Percentiles rank a stretch among this genome's conserved stretches.
phyloP scores from a whole-genome alignment of 768 basidiomycete species.

The Gloeopeniophorella convolvens region DNA sequence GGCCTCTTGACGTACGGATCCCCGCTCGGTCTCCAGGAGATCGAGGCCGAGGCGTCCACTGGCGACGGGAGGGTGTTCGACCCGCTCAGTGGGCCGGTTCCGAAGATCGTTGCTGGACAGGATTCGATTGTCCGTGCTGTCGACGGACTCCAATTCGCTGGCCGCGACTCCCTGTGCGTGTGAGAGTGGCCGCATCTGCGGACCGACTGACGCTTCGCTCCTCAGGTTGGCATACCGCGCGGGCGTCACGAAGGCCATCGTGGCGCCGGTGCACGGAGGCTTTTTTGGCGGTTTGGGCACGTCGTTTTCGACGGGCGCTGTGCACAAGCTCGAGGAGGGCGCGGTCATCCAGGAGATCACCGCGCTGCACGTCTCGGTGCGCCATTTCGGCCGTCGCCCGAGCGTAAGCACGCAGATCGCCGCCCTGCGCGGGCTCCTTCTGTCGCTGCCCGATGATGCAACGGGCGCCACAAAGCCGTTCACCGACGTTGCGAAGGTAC shows the following conservation, averaged over 20 bases:
- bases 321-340: conserved; percentile 48
- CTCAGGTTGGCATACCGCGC: conserved; percentile 62
- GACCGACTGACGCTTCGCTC: conserved; percentile 5
- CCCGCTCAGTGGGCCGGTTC: conserved; percentile 32
- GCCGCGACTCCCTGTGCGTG: conserved; percentile 49
- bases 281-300: conserved; percentile 60
- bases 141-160: conserved; percentile 67
- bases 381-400: conserved; percentile 35
- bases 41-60: conserved; percentile 56
- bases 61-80: conserved; percentile 45
- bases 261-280: conserved; percentile 48
- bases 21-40: conserved; percentile 63
- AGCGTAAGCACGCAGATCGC: conserved; percentile 70
- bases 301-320: conserved; percentile 52
- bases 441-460: conserved; percentile 25
- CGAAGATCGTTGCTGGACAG: conserved; percentile 31
- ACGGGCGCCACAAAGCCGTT: conserved; percentile 37
- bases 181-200: background rate
- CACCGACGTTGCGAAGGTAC: conserved; percentile 40
- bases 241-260: conserved; percentile 67
- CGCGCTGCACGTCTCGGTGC: conserved; percentile 61
- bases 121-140: conserved; percentile 48
- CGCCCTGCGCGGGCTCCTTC: conserved; percentile 46
- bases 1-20: conserved; percentile 61
- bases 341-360: conserved; percentile 62